A percentile compares a stretch with the other conserved stretches of the same genome.
Evolutionary conservation across 2,329 filamentous ascomycete genomes (phyloP).

Genomic region (Leptosphaerulina australis): DNA sequence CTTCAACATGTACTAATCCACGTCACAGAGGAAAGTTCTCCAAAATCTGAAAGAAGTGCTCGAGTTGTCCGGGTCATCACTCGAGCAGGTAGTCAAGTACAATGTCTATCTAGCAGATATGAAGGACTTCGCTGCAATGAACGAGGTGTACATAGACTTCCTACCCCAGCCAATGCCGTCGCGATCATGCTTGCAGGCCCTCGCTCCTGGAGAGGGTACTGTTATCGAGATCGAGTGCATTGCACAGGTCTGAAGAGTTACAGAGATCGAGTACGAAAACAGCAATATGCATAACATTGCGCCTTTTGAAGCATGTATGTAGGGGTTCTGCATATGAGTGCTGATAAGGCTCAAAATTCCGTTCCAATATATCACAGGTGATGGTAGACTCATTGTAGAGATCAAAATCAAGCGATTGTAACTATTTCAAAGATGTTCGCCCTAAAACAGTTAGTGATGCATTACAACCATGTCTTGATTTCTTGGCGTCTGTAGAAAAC

Average conservation of each 20-base stretch:
- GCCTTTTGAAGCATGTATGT: too few species aligned
- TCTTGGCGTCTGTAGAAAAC: too few species aligned
- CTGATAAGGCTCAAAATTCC: too few species aligned
- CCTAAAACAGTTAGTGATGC: too few species aligned
- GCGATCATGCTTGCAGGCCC: slow-evolving; percentile 26
- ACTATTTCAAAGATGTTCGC: too few species aligned
- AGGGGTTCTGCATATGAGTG: too few species aligned
- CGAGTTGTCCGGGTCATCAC: slow-evolving; percentile 34
- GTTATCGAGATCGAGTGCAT: slow-evolving; percentile 39
- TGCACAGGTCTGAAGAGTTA: slow-evolving; percentile 23
- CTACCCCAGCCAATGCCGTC: slow-evolving; percentile 32
- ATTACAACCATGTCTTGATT: too few species aligned
- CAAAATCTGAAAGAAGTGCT: slow-evolving; percentile 32
- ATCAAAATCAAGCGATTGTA: too few species aligned
- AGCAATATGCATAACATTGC: neutral
- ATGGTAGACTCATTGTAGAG: too few species aligned
- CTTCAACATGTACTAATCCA: neutral
- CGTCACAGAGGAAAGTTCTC: slow-evolving; percentile 23
- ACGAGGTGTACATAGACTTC: slow-evolving; percentile 40
- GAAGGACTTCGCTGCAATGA: slow-evolving; percentile 40
- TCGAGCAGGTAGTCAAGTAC: slow-evolving; percentile 41
- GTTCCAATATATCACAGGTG: too few species aligned
- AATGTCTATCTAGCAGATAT: slow-evolving; percentile 40
- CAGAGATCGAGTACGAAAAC: neutral
- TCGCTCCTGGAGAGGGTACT: slow-evolving; percentile 29